phyloP scores from a whole-genome alignment of 106 monocot genomes.

The Dendrobium huoshanense region DNA sequence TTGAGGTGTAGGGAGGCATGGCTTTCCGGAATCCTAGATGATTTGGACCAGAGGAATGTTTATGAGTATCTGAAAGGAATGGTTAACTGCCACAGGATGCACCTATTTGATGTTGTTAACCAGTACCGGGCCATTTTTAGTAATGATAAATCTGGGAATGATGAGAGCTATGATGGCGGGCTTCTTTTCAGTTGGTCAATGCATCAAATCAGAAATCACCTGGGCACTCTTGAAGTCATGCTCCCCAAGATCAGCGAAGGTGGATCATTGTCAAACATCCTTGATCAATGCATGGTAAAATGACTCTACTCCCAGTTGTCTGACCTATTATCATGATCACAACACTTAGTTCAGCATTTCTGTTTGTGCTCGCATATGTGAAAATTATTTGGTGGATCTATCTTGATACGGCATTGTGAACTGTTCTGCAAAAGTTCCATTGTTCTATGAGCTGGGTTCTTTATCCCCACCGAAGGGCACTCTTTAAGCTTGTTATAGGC shows the following conservation, averaged over 20 bases:
- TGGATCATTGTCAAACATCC: constrained; percentile 77
- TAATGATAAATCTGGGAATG: constrained; percentile 89
- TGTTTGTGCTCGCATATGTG: not conserved
- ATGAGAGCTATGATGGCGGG: constrained; percentile 91
- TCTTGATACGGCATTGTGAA: not conserved
- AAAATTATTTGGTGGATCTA: not conserved
- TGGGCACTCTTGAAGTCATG: constrained; percentile 77
- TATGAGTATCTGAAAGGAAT: constrained; percentile 94
- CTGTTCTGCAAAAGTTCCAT: not conserved
- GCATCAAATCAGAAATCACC: constrained; percentile 85
- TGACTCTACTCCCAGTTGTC: not conserved
- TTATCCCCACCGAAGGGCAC: not conserved
- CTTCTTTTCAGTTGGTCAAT: constrained; percentile 98
- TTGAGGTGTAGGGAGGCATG: constrained; percentile 98
- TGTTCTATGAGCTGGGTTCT: not conserved
- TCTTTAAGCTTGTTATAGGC: not conserved
- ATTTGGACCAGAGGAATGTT: constrained; percentile 85
- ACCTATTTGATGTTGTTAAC: constrained; percentile 95
- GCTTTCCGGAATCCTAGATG: constrained; percentile 86
- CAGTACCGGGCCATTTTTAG: constrained; percentile 91
- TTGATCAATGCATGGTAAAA: constrained; percentile 93
- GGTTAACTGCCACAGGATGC: constrained; percentile 82
- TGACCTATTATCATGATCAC: not conserved
- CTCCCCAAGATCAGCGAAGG: constrained; percentile 88
- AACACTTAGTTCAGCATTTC: not conserved